A percentile compares a stretch with the other conserved stretches of the same genome.
Conservation (phyloP, 768 basidiomycete genomes). For the Ephemerocybe angulata region DNA sequence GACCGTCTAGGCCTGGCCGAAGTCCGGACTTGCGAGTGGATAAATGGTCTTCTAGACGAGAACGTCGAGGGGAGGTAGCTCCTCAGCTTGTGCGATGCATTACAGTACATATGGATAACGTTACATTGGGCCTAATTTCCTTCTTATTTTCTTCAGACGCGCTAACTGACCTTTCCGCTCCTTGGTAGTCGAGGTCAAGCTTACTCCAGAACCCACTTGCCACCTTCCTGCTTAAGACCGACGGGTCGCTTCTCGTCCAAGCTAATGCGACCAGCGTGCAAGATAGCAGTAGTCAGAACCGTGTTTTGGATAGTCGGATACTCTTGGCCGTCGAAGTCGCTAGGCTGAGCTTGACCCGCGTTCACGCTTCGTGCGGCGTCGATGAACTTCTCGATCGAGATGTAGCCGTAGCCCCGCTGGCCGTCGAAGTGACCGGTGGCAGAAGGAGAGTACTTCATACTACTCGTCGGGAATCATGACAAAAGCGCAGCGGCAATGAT, state of each 20-base stretch:
- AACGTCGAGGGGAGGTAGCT: not conserved
- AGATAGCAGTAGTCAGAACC: conserved; percentile 80
- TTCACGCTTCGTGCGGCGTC: conserved; percentile 81
- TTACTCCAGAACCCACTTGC: conserved; percentile 68
- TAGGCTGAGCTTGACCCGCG: conserved; percentile 58
- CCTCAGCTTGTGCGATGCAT: too few species aligned
- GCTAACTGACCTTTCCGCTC: too few species aligned
- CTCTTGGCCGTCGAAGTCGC: conserved; percentile 73
- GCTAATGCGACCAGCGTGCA: conserved; percentile 87
- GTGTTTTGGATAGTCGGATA: conserved; percentile 90
- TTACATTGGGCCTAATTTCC: not conserved
- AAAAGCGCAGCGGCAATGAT: not conserved
- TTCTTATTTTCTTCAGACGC: too few species aligned
- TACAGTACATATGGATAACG: not conserved
- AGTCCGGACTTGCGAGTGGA: too few species aligned
- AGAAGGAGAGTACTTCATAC: conserved; percentile 94
- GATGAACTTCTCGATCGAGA: conserved; percentile 91
- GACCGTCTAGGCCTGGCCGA: too few species aligned
- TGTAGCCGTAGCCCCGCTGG: conserved; percentile 87
- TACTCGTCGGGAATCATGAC: conserved; percentile 26
- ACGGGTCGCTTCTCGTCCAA: conserved; percentile 88
- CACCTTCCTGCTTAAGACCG: conserved; percentile 62
- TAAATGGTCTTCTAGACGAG: not conserved
- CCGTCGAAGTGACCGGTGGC: conserved; percentile 93
- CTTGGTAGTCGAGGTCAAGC: conserved; percentile 1